These are phyloP conservation scores for Colletotrichum sp. DNA, from an alignment of 2,329 filamentous ascomycete genomes.

Conservation along the genomic window DNA sequence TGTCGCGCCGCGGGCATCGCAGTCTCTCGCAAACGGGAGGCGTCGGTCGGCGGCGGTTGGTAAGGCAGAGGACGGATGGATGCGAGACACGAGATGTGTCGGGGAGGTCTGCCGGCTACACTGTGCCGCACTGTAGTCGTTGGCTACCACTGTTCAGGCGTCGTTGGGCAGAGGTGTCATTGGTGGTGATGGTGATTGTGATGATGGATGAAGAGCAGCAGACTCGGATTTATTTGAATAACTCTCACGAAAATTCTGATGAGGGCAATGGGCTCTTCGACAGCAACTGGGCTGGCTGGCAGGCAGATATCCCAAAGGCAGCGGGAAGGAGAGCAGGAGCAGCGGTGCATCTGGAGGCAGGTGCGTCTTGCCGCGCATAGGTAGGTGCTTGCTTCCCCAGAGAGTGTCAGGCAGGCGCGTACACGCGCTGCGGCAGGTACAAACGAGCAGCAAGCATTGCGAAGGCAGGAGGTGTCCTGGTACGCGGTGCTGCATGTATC, in stretches of 20 bases:
- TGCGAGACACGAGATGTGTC: slow-evolving; percentile 18
- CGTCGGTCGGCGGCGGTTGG: slow-evolving; percentile 4
- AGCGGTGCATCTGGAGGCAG: not conserved
- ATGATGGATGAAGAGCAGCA: not conserved
- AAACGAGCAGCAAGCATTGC: not conserved
- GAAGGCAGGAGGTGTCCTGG: not conserved
- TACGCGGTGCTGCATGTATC: not conserved
- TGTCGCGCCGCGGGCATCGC: not conserved
- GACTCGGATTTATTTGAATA: not conserved
- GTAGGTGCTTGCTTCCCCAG: not conserved
- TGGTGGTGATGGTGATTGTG: not conserved
- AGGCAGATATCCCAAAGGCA: not conserved
- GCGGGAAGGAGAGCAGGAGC: not conserved
- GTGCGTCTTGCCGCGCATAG: not conserved
- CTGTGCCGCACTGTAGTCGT: slow-evolving; percentile 3
- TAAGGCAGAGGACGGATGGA: slow-evolving; percentile 14
- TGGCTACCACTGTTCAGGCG: not conserved
- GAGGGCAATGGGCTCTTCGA: not conserved
- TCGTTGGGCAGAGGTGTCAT: not conserved
- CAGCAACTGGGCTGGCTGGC: not conserved
- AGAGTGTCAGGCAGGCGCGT: slow-evolving; percentile 7
- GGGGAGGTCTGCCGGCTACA: not conserved
- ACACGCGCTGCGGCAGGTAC: slow-evolving; percentile 5
- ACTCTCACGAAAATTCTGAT: not conserved
- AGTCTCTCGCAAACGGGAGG: not conserved